Conservation (phyloP, 176 grass and related monocot species). For the Rhynchospora breviuscula region DNA sequence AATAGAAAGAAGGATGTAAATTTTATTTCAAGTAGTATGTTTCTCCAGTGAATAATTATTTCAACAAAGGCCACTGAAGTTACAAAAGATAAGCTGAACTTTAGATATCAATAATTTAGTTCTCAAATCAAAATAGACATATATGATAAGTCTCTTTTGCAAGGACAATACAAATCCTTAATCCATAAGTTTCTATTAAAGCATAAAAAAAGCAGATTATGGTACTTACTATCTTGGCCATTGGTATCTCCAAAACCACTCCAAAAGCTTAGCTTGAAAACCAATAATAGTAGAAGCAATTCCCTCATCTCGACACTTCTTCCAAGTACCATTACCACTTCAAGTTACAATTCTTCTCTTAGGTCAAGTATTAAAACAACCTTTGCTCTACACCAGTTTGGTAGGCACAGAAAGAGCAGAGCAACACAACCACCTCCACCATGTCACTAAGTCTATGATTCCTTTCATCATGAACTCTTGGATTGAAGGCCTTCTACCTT, state of each 20-base stretch:
- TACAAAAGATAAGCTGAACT: too few relatives aligned
- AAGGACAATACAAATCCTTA: neutral
- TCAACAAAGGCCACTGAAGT: too few relatives aligned
- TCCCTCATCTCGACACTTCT: slow-evolving; percentile 26
- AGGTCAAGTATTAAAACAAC: slow-evolving; percentile 9
- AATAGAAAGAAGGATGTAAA: neutral
- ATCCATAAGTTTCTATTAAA: neutral
- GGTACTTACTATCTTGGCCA: slow-evolving; percentile 60
- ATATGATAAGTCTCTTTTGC: neutral
- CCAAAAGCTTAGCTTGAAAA: slow-evolving; percentile 29
- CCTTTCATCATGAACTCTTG: slow-evolving; percentile 54
- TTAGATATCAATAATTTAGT: too few relatives aligned
- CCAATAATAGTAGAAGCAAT: slow-evolving; percentile 23
- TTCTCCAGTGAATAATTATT: too few relatives aligned
- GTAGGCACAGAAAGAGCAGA: slow-evolving; percentile 29
- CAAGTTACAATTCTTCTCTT: neutral
- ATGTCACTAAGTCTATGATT: slow-evolving; percentile 54
- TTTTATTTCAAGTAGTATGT: neutral
- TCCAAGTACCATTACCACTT: neutral
- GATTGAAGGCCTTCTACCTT: slow-evolving; percentile 20
- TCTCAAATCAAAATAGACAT: neutral
- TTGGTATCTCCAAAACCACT: slow-evolving; percentile 35
- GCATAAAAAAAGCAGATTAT: neutral
- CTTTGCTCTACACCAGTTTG: slow-evolving; percentile 6
- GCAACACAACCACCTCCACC: slow-evolving; percentile 59